Evolutionary conservation across 2,329 filamentous ascomycete species (phyloP), one percentile per base, ranked within the genome.

Genomic region (Pseudogymnoascus sp.): DNA sequence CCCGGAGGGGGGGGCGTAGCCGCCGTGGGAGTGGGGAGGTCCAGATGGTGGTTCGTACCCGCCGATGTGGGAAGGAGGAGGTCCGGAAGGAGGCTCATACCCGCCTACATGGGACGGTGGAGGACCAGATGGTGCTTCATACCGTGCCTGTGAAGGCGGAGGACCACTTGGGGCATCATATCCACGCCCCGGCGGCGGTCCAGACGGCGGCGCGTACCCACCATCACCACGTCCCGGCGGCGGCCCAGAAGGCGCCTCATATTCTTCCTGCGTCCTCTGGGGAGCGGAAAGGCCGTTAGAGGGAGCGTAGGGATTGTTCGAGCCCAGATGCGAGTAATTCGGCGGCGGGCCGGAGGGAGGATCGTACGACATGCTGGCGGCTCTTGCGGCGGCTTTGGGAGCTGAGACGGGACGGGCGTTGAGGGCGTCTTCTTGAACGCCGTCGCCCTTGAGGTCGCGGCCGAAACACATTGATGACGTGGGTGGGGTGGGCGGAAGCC

Each of bases 1-100:
- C 0, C 70, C 62, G 21, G 71, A 62, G 7, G 71, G 75, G 6
- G 74, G 68, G 14, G 69, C 69, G 62, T 71, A 75, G 4, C 69
- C 66, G 19, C 74, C 70, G 8, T 34, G 61, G 1, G 31, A 36
- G 4, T 37, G 61, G 4, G 61, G 61, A 21, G 61, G 61, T 19
- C 61, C 61, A n/a, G 25, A n/a, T 10, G 60, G 60, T 41, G 60
- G 31, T 5, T 25, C 60, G 34, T 61, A 61, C 11, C 31, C 31
- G 69, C 21, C 14, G 57, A 61, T 63, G 13, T 41, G 60, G n/a
- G 23, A 25, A 0, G 60, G 60, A 8, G 60, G 60, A 31, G 60
- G 60, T 6, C 60, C 60, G 34, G 25, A n/a, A 19, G 60, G 60
- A n/a, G 60, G 60, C 10, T 28, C 60, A 6, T 61, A 61, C 5